Base-by-base conservation (phyloP, 768 basidiomycete genomes). In the Crucibulum laeve region DNA sequence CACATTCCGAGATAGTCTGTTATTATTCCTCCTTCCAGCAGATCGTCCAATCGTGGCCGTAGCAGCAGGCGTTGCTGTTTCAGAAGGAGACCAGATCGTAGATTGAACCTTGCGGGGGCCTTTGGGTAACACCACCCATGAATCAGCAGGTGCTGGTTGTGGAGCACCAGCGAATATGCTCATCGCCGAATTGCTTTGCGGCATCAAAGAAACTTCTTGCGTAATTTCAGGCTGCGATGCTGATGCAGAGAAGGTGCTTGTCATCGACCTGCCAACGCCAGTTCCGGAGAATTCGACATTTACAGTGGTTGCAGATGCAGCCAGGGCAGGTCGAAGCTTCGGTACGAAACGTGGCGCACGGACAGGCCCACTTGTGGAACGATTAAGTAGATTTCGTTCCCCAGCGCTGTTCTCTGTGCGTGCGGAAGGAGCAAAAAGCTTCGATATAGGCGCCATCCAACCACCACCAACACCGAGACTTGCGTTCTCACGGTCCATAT, bases 131-230 rank as follows among this genome's bases (percentile, higher is more conserved):
- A 90, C 75, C 25, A 91, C 70, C 90, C 91, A 92, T 11, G 84
- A 74, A 47, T 91, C 88, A 1, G 65, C 62, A 13, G 63, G 59
- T 3, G 64, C 59, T 22, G 65, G 61, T 25, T 67, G 68, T 21
- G 85, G 84, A 2, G 91, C 92, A 26, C 95, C 95, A 0, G 92
- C 95, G 54, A 98, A 98, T 49, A 99, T 96, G 25, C 80, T 84
- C 77, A 90, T 87, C 21, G 94, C 65, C 24, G 30, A 11, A 37
- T 46, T 42, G 5, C 34, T 22, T 18, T 38, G 32, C 14, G 47
- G 8, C 5, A 33, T 14, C 7, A 35, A 17, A 10, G 25, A 7
- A 8, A 37, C 11, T 28, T 30, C 32, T 25, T 39, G 24, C 3
- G 28, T 19, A 35, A 18, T 43, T 15, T 32, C 43, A 18, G 35